Percentiles rank a stretch among this genome's conserved stretches.
phyloP scores from a whole-genome alignment of 1,139 yeast genomes.

The Williopsis jadinii region DNA sequence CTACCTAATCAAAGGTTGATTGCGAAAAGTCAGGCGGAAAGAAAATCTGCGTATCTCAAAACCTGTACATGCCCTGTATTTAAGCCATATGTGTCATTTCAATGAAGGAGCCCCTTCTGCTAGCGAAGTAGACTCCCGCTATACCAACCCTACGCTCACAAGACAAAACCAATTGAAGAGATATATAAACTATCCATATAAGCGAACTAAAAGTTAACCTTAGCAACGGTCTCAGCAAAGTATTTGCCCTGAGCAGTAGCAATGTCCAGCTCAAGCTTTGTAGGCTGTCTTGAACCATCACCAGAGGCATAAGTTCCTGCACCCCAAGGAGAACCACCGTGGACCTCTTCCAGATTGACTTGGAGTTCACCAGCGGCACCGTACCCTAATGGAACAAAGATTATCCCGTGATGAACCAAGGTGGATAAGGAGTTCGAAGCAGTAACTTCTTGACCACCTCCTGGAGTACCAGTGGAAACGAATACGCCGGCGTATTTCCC shows the following conservation, averaged over 20 bases:
- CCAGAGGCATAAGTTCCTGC: constrained; percentile 12
- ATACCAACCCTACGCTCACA: no score
- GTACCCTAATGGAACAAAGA: constrained; percentile 12
- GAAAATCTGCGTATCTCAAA: no score
- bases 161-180: no score
- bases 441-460: constrained; percentile 13
- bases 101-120: no score
- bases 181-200: no score
- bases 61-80: no score
- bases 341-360: constrained; percentile 9
- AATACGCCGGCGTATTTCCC: constrained; percentile 10
- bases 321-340: constrained; percentile 15
- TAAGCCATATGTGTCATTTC: no score
- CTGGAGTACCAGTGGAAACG: constrained; percentile 11
- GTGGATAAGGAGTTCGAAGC: constrained; percentile 8
- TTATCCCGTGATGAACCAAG: constrained; percentile 10
- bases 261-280: constrained; percentile 6
- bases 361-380: constrained; percentile 2
- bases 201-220: constrained; percentile 1
- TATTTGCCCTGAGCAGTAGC: constrained; percentile 9
- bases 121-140: no score
- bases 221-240: constrained; percentile 8
- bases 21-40: no score
- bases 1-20: no score
- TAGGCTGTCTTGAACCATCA: constrained; percentile 11